A percentile compares a stretch with the other conserved stretches of the same genome.
Evolutionary conservation across 441 rosid genomes (phyloP).

Genomic region (Arabidopsis hybrid): DNA sequence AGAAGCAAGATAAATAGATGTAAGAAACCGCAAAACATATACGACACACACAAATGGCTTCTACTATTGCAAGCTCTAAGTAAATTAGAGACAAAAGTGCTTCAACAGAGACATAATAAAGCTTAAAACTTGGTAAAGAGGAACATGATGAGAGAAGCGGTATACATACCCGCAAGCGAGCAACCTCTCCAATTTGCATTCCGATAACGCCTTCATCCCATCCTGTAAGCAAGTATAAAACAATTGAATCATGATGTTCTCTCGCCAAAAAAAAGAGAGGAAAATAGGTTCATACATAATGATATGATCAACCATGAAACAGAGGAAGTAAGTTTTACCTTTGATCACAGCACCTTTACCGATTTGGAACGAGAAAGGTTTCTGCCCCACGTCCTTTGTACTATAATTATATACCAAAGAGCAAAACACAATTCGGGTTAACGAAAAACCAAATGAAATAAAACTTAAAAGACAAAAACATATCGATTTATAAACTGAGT

Average conservation of each 20-base stretch:
- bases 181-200: constrained; percentile 93
- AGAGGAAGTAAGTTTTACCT: constrained; percentile 49
- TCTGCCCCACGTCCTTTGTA: constrained; percentile 84
- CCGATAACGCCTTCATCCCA: constrained; percentile 99
- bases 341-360: constrained; percentile 86
- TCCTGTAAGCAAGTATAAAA: constrained; percentile 52
- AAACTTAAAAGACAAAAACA: not conserved
- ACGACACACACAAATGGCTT: not conserved
- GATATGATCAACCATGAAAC: not conserved
- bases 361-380: constrained; percentile 81
- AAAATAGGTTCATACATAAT: not conserved
- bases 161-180: constrained; percentile 81
- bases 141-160: constrained; percentile 2
- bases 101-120: constrained; percentile 9
- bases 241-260: not conserved
- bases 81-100: not conserved
- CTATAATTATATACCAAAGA: constrained; percentile 43
- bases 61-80: not conserved
- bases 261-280: not conserved
- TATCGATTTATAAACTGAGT: not conserved
- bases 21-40: not conserved
- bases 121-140: not conserved
- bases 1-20: constrained; percentile 33
- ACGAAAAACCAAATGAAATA: not conserved
- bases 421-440: constrained; percentile 16